Base-by-base conservation (phyloP, 2,329 filamentous ascomycete genomes). In the Juglanconis oblonga region DNA sequence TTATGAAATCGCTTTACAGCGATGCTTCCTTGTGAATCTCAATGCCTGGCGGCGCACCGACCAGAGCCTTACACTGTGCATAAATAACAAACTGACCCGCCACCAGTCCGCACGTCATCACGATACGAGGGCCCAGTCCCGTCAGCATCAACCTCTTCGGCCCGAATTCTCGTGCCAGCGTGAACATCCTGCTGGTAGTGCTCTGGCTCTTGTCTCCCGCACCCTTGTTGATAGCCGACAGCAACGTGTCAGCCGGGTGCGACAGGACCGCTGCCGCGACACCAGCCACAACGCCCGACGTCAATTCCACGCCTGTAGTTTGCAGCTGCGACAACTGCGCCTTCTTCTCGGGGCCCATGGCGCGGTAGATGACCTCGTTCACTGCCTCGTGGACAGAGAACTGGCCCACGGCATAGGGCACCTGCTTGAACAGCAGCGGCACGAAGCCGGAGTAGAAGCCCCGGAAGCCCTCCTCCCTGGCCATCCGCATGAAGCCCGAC, bases 371-470 rank as follows among this genome's bases (percentile, higher is more conserved):
- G 67, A 83, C 72, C 77, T 96, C 91, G 70, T 90, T 87, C 68
- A 89, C 91, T 70, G 91, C 94, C 80, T 97, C 92, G 81, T 91
- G 95, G 58, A 94, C 92, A 67, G 93, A 91, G 81, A 97, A 97
- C 81, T 97, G 96, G 74, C 91, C 87, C 78, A 96, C 92, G 67
- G 92, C 96, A 80, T 96, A 97, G 17, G 92, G 92, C 58, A 97
- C 88, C 83, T 95, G 91, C 78, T 94, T 93, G 79, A 91, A 92
- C 65, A 92, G 82, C 68, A 94, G 87, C 33, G 91, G 91, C 55
- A 92, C 89, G 77, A 97, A 96, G 66, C 92, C 92, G 65, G 90
- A 92, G 83, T 96, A 96, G 79, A 97, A 94, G 63, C 90, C 92
- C 67, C 83, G 85, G 62, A 93, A 61, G 71, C 91, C 90, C 76